phyloP scores from a whole-genome alignment of 352 stramenopile species.

The Phytophthora hybrid region DNA sequence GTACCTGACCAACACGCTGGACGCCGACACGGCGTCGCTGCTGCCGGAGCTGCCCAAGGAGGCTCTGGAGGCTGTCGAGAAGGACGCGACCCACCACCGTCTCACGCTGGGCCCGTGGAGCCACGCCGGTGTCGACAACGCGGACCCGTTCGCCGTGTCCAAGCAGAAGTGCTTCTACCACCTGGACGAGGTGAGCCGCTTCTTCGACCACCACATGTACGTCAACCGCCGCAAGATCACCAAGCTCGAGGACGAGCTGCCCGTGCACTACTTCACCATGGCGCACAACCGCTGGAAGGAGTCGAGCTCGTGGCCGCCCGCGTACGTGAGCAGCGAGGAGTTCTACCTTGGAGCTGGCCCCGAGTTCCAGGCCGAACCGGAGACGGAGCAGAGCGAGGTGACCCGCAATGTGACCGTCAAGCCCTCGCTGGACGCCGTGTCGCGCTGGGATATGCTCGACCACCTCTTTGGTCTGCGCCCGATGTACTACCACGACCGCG shows the following conservation, averaged over 20 bases:
- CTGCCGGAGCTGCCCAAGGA: constrained; percentile 61
- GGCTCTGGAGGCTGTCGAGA: constrained; percentile 38
- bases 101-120: constrained; percentile 85
- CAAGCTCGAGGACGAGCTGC: constrained; percentile 70
- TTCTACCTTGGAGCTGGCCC: constrained; percentile 65
- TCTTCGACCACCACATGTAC: constrained; percentile 88
- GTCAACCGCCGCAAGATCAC: constrained; percentile 62
- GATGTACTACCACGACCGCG: constrained; percentile 84
- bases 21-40: constrained; percentile 60
- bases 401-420: constrained; percentile 53
- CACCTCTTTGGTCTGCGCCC: constrained; percentile 80
- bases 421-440: constrained; percentile 56
- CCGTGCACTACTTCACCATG: constrained; percentile 85
- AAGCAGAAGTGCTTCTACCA: constrained; percentile 91
- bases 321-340: constrained; percentile 55
- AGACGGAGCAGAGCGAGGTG: constrained; percentile 45
- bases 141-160: constrained; percentile 76
- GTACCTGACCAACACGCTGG: constrained; percentile 84
- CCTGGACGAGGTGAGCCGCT: constrained; percentile 84
- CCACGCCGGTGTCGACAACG: constrained; percentile 84
- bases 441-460: constrained; percentile 76
- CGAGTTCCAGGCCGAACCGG: constrained; percentile 57
- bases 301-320: constrained; percentile 65
- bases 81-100: constrained; percentile 60
- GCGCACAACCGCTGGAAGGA: constrained; percentile 84